phyloP scores from a whole-genome alignment of 352 stramenopile species.

The Phytophthora lateralis region DNA sequence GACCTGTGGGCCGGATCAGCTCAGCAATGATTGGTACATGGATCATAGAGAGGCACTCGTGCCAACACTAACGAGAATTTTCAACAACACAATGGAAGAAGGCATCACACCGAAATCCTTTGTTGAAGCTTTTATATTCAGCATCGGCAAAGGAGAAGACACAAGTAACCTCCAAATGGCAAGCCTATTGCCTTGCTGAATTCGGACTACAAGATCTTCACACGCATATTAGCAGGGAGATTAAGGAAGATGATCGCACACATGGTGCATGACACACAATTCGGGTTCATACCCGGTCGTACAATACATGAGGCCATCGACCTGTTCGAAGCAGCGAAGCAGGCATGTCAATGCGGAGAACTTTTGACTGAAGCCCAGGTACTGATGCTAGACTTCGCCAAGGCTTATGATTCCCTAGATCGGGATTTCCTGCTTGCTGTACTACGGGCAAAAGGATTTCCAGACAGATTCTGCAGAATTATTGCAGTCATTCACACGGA shows the following conservation, averaged over 20 bases:
- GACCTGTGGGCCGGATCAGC: no score
- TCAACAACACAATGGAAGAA: no score
- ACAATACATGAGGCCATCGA: background rate
- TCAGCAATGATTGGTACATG: no score
- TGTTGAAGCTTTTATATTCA: no score
- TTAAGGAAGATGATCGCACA: background rate
- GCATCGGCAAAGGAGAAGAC: no score
- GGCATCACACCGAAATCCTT: no score
- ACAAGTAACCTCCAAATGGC: no score
- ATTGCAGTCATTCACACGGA: background rate
- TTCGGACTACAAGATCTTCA: background rate
- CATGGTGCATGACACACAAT: background rate
- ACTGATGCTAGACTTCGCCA: background rate
- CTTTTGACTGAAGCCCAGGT: background rate
- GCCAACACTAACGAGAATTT: no score
- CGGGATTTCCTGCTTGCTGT: conserved; percentile 1
- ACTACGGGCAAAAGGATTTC: conserved; percentile 2
- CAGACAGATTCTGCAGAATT: background rate
- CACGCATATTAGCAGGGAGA: background rate
- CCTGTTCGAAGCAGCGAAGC: background rate
- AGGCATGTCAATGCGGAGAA: background rate
- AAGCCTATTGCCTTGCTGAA: background rate
- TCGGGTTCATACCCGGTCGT: background rate
- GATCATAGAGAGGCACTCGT: no score
- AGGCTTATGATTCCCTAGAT: conserved; percentile 5